Percentiles rank a stretch among this genome's conserved stretches.
These are phyloP conservation scores for Chloropicon primus DNA, from an alignment of 139 green algal species.

Conservation along the genomic window DNA sequence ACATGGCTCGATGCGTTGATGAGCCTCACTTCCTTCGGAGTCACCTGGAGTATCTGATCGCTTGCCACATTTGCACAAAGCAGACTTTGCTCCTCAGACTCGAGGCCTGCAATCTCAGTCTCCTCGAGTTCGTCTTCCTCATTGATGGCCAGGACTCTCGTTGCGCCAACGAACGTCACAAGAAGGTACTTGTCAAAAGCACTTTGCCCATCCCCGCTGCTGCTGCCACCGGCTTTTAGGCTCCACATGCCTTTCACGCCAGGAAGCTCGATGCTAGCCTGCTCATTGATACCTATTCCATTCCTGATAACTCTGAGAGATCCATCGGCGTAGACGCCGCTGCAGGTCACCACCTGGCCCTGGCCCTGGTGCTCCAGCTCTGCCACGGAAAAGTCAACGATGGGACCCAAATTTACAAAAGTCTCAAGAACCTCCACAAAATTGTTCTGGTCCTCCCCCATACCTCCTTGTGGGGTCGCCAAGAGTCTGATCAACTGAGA, in stretches of 20 bases:
- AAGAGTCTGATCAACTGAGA: slow-evolving; percentile 16
- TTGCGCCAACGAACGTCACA: slow-evolving; percentile 84
- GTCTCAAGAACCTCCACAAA: slow-evolving; percentile 68
- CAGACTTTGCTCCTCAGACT: not conserved
- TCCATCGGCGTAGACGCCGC: slow-evolving; percentile 6
- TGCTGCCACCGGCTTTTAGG: slow-evolving; percentile 25
- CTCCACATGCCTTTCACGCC: slow-evolving; percentile 82
- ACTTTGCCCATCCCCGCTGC: slow-evolving; percentile 17
- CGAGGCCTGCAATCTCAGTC: slow-evolving; percentile 12
- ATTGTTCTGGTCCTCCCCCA: not conserved
- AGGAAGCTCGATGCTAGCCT: slow-evolving; percentile 57
- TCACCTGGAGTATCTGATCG: not conserved
- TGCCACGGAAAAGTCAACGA: slow-evolving; percentile 87
- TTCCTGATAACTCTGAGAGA: slow-evolving; percentile 63
- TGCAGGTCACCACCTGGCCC: slow-evolving; percentile 87
- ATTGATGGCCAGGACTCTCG: slow-evolving; percentile 71
- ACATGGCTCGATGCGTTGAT: not conserved
- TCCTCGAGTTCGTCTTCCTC: slow-evolving; percentile 70
- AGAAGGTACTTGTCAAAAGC: slow-evolving; percentile 75
- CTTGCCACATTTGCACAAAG: not conserved
- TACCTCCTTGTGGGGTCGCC: not conserved
- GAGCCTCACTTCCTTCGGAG: not conserved
- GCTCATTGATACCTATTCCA: slow-evolving; percentile 92
- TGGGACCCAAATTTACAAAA: slow-evolving; percentile 82
- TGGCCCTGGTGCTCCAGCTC: slow-evolving; percentile 91